Percentiles rank a stretch among this genome's conserved stretches.
These are phyloP conservation scores for Dactylellina cionopaga DNA, from an alignment of 2,329 filamentous ascomycete species.

Conservation along the genomic window DNA sequence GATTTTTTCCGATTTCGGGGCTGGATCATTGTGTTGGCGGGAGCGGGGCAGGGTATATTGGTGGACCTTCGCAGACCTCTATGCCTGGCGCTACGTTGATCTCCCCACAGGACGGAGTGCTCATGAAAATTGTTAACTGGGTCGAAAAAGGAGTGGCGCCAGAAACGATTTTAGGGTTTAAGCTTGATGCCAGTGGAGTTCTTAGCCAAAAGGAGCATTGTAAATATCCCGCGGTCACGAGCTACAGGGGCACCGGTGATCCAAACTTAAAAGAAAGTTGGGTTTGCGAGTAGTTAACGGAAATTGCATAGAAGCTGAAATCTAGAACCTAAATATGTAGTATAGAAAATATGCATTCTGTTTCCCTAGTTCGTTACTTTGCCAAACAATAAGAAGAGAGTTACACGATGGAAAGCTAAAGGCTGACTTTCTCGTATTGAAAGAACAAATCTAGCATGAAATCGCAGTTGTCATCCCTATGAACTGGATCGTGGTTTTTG, in stretches of 20 bases:
- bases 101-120: slow-evolving; percentile 35
- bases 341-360: too few species aligned
- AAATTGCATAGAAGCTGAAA: too few species aligned
- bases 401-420: too few species aligned
- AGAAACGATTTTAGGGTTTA: slow-evolving; percentile 56
- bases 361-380: too few species aligned
- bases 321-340: too few species aligned
- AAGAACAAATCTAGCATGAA: too few species aligned
- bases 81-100: too few species aligned
- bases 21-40: slow-evolving; percentile 59
- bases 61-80: neutral
- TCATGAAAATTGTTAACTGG: slow-evolving; percentile 65
- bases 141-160: slow-evolving; percentile 62
- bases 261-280: neutral
- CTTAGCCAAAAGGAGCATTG: slow-evolving; percentile 14
- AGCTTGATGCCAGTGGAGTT: neutral
- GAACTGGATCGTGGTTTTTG: too few species aligned
- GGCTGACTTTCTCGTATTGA: too few species aligned
- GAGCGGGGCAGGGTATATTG: slow-evolving; percentile 50
- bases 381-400: too few species aligned
- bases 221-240: slow-evolving; percentile 15
- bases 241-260: slow-evolving; percentile 9
- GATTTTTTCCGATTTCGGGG: slow-evolving; percentile 59
- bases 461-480: too few species aligned
- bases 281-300: too few species aligned